Conservation (phyloP, 2,329 filamentous ascomycete genomes). For the Neonectria punicea region DNA sequence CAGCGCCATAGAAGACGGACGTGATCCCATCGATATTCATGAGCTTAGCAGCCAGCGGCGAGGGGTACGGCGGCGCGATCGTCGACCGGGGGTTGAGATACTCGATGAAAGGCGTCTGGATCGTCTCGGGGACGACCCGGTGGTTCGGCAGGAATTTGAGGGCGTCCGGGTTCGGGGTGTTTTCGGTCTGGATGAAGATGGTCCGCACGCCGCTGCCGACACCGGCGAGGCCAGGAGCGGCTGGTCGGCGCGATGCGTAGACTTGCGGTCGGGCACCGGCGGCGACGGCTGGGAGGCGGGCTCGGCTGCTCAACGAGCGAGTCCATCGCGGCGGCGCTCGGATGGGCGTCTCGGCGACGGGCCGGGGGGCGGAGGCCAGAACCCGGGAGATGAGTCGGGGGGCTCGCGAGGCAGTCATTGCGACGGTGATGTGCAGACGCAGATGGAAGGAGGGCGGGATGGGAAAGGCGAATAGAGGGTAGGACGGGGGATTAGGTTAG, state of each 20-base stretch:
- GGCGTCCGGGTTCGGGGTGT: constrained; percentile 93
- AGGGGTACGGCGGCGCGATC: constrained; percentile 87
- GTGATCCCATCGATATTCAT: constrained; percentile 96
- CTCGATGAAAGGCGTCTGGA: constrained; percentile 85
- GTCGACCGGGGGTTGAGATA: constrained; percentile 91
- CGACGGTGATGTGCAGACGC: background rate
- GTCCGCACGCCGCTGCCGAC: constrained; percentile 65
- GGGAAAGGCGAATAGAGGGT: background rate
- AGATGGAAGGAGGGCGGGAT: background rate
- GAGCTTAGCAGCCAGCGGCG: constrained; percentile 87
- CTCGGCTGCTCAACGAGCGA: constrained; percentile 44
- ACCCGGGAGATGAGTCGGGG: constrained; percentile 39
- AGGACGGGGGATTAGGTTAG: background rate
- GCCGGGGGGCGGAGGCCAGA: constrained; percentile 38
- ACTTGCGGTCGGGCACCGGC: constrained; percentile 37
- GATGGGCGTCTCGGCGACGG: constrained; percentile 33
- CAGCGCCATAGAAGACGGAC: constrained; percentile 90
- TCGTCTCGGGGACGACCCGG: constrained; percentile 78
- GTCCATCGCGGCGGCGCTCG: constrained; percentile 40
- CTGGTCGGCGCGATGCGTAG: constrained; percentile 23
- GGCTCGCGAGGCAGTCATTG: constrained; percentile 41
- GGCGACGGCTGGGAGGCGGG: constrained; percentile 31
- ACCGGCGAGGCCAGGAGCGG: constrained; percentile 37
- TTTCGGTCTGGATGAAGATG: constrained; percentile 98
- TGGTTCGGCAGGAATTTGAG: constrained; percentile 97